Percentiles rank a stretch among this genome's conserved stretches.
Conservation (phyloP, 352 stramenopile genomes). For the Pythium guiyangense region DNA sequence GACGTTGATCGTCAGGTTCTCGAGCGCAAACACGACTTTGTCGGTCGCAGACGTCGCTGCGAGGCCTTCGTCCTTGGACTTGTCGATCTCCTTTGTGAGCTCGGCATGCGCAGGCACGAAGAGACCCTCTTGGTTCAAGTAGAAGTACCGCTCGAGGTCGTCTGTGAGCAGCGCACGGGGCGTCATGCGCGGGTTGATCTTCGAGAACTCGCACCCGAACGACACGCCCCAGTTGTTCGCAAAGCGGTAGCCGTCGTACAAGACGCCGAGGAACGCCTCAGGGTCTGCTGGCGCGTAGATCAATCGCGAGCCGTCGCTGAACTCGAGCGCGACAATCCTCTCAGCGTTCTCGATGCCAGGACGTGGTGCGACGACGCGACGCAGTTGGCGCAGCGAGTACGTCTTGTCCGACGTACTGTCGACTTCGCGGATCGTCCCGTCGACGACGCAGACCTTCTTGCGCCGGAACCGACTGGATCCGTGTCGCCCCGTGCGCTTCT, state of each 20-base stretch:
- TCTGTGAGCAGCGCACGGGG: constrained; percentile 36
- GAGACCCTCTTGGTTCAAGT: constrained; percentile 61
- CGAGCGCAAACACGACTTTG: constrained; percentile 60
- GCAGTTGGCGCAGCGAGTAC: constrained; percentile 52
- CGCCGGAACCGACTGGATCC: constrained; percentile 53
- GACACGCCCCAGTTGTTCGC: constrained; percentile 61
- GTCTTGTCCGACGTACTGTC: constrained; percentile 41
- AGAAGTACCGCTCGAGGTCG: constrained; percentile 44
- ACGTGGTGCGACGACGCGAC: constrained; percentile 41
- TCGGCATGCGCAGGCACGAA: constrained; percentile 46
- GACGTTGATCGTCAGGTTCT: constrained; percentile 74
- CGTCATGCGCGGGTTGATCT: constrained; percentile 61
- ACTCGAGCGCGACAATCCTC: constrained; percentile 59
- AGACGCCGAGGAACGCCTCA: constrained; percentile 49
- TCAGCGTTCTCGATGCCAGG: constrained; percentile 23
- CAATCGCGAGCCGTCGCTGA: constrained; percentile 50
- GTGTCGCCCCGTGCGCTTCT: constrained; percentile 49
- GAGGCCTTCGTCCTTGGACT: constrained; percentile 35
- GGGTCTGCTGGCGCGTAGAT: constrained; percentile 56
- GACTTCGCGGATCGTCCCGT: constrained; percentile 47
- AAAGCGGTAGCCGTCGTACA: constrained; percentile 70
- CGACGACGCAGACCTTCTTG: constrained; percentile 61
- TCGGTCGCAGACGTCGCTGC: constrained; percentile 43
- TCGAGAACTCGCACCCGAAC: constrained; percentile 57
- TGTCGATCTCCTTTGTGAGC: constrained; percentile 61